Evolutionary conservation across 768 basidiomycete genomes (phyloP).

Genomic region (Boletus insuetus): DNA sequence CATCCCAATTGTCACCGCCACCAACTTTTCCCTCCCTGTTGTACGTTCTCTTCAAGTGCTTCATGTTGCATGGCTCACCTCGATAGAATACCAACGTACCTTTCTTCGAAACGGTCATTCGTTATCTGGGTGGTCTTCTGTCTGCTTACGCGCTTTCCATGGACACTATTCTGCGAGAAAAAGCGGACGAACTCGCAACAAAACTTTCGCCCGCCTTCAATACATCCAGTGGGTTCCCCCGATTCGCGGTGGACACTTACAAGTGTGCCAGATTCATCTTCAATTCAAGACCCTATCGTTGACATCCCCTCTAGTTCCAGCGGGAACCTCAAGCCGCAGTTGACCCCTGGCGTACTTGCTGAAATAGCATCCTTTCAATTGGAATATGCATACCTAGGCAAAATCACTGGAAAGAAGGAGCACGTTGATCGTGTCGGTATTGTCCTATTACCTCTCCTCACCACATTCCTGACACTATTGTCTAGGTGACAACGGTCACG

Average conservation of each 20-base stretch:
- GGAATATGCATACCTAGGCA: constrained; percentile 82
- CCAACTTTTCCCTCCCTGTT: constrained; percentile 47
- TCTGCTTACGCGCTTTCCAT: constrained; percentile 77
- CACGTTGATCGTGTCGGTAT: constrained; percentile 54
- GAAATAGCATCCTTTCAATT: constrained; percentile 82
- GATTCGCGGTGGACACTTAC: constrained; percentile 64
- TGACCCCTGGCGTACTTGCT: constrained; percentile 51
- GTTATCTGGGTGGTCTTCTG: constrained; percentile 85
- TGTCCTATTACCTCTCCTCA: background rate
- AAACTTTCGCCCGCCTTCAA: constrained; percentile 71
- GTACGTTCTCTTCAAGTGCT: constrained; percentile 29
- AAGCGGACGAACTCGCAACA: constrained; percentile 78
- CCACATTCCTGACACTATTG: background rate
- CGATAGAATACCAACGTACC: constrained; percentile 38
- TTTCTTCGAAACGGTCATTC: constrained; percentile 85
- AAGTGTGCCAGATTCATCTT: constrained; percentile 37
- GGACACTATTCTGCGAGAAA: constrained; percentile 57
- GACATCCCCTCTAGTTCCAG: constrained; percentile 1
- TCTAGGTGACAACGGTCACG: constrained; percentile 50
- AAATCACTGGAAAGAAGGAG: constrained; percentile 66
- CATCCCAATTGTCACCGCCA: constrained; percentile 47
- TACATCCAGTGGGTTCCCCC: constrained; percentile 67
- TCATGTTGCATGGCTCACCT: background rate
- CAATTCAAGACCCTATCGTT: background rate
- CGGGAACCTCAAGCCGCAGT: constrained; percentile 16